phyloP scores from a whole-genome alignment of 768 basidiomycete genomes.

The Xerocomellus intermedius region DNA sequence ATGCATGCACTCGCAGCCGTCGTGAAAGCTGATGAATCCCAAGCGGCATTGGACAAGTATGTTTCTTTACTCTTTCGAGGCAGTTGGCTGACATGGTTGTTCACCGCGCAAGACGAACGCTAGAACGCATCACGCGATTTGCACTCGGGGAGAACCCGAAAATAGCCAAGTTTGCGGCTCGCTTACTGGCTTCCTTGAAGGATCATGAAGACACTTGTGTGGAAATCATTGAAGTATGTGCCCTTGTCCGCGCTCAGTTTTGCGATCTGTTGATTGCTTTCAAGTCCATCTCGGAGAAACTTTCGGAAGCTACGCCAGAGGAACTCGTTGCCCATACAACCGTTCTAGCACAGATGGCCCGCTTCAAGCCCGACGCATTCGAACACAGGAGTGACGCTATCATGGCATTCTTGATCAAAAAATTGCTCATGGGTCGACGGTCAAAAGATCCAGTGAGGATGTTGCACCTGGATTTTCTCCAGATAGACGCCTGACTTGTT shows the following conservation, averaged over 20 bases:
- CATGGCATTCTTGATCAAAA: constrained; percentile 67
- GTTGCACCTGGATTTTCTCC: not conserved
- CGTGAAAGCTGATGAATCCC: constrained; percentile 54
- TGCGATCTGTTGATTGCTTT: not conserved
- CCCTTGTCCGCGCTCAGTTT: not conserved
- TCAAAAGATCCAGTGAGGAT: constrained; percentile 45
- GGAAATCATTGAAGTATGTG: constrained; percentile 63
- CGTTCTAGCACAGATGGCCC: constrained; percentile 73
- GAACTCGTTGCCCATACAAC: constrained; percentile 63
- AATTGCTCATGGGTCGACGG: constrained; percentile 61
- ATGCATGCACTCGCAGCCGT: constrained; percentile 77
- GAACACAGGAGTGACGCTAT: constrained; percentile 77
- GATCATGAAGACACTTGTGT: constrained; percentile 49
- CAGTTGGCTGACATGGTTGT: not conserved
- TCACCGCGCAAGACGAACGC: constrained; percentile 50
- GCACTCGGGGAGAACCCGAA: constrained; percentile 57
- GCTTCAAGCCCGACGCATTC: constrained; percentile 66
- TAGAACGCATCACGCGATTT: constrained; percentile 61
- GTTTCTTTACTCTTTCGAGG: constrained; percentile 25
- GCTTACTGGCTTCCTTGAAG: constrained; percentile 62
- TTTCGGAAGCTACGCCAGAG: constrained; percentile 49
- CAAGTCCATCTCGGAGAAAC: constrained; percentile 57
- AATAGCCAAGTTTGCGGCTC: constrained; percentile 84
- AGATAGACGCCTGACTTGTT: not conserved
- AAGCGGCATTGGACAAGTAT: constrained; percentile 65